A percentile compares a stretch with the other conserved stretches of the same genome.
phyloP scores from a whole-genome alignment of 768 basidiomycete species.

The Suillus lakei region DNA sequence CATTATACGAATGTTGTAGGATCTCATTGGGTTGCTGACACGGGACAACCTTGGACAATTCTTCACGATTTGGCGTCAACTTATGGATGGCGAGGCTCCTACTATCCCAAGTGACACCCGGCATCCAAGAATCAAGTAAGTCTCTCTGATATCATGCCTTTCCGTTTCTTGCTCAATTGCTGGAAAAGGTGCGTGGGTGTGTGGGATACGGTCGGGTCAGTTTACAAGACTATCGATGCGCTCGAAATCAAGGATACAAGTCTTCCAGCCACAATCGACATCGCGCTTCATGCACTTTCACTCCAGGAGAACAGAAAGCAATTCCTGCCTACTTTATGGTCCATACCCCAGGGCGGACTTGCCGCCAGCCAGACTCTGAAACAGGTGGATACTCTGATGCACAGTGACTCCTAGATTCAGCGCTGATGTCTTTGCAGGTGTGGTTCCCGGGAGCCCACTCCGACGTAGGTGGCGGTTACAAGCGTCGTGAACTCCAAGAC shows the following conservation, averaged over 20 bases:
- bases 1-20: background rate
- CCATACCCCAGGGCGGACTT: slow-evolving; percentile 8
- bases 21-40: slow-evolving; percentile 22
- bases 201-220: slow-evolving; percentile 29
- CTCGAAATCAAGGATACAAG: slow-evolving; percentile 23
- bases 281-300: slow-evolving; percentile 30
- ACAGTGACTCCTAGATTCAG: background rate
- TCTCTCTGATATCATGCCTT: slow-evolving; percentile 1
- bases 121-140: slow-evolving; percentile 2
- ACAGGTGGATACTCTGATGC: slow-evolving; percentile 12
- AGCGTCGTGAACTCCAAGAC: slow-evolving; percentile 20
- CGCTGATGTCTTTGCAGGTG: slow-evolving; percentile 15
- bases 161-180: background rate
- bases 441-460: slow-evolving; percentile 34
- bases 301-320: slow-evolving; percentile 29
- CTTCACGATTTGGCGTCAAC: slow-evolving; percentile 17
- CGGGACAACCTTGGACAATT: slow-evolving; percentile 16
- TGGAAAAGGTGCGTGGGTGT: slow-evolving; percentile 20
- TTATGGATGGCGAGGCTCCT: slow-evolving; percentile 10
- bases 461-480: slow-evolving; percentile 23
- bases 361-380: slow-evolving; percentile 14
- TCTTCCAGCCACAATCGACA: slow-evolving; percentile 19
- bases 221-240: slow-evolving; percentile 12
- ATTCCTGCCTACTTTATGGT: slow-evolving; percentile 28
- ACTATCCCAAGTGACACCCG: slow-evolving; percentile 5